Base-by-base conservation (phyloP, 345 rosid species). In the Lagerstroemia speciosa region DNA sequence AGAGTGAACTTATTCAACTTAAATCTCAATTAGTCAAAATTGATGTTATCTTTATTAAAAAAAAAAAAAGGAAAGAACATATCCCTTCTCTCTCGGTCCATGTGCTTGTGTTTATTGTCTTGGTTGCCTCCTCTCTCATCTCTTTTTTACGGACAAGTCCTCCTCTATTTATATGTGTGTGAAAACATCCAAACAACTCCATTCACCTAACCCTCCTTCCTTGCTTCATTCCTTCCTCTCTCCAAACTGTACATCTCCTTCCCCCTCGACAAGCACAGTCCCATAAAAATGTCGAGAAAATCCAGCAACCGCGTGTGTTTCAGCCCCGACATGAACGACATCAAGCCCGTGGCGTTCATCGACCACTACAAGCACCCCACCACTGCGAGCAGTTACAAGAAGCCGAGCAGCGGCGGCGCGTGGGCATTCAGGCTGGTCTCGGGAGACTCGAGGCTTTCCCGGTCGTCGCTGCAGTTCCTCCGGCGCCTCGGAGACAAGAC, bases 261-360 rank as follows among this genome's bases (percentile, higher is more conserved):
- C 2, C 26, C 32, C 24, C 41, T 0, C 29, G 2, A 6, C 29
- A 17, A 19, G 7, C 30, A 64, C 20, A 29, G 26, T 19, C 1
- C 45, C 15, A 36, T 40, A 36, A 17, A 65, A 52, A 90, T 93
- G 97, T 85, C 93, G 3, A 64, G 82, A 66, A 82, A 58, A 76
- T 73, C 85, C 57, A 80, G 85, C 81, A 91, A 84, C 74, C 77
- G 87, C 66, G 92, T 86, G 65, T 73, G 83, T 65, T 89, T 87
- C 85, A 87, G 86, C 72, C 92, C 96, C 0, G 83, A 86, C 65
- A 40, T 46, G 43, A 73, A 46, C n/a, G 76, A 78, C 6, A 85
- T 78, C 6, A 81, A 79, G 66, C 84, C 81, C 14, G 34, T 80
- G 0, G 60, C 82, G 60, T 73, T 78, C 57, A 80, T 81, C 64